Conservation (phyloP, 306 rosid genomes). For the Begonia loranthoides region DNA sequence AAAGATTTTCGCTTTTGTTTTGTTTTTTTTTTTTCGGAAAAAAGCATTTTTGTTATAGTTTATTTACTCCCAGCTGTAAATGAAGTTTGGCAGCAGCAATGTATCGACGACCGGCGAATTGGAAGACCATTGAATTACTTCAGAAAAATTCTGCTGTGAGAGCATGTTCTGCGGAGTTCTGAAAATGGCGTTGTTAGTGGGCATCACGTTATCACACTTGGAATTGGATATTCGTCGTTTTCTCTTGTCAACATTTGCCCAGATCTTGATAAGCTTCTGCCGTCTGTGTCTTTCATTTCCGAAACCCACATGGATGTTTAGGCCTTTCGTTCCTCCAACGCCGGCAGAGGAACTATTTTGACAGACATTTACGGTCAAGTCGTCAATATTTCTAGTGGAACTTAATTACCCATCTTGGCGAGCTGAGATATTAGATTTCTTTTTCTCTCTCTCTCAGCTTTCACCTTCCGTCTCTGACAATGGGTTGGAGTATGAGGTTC, state of each 20-base stretch:
- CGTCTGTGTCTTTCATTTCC: not conserved
- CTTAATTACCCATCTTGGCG: not conserved
- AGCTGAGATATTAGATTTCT: not conserved
- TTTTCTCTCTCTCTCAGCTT: not conserved
- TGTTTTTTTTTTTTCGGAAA: too few relatives aligned
- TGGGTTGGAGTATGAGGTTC: conserved; percentile 15
- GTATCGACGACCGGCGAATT: too few relatives aligned
- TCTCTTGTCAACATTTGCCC: not conserved
- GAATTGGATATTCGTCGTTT: not conserved
- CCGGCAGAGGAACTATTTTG: not conserved
- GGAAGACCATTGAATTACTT: too few relatives aligned
- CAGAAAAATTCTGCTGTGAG: too few relatives aligned
- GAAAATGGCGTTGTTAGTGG: not conserved
- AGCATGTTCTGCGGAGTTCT: not conserved
- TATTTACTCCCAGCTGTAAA: too few relatives aligned
- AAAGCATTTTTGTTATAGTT: too few relatives aligned
- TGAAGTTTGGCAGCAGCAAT: too few relatives aligned
- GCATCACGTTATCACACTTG: not conserved
- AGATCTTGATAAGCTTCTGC: not conserved
- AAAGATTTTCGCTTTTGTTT: too few relatives aligned
- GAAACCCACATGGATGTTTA: not conserved
- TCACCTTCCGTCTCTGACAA: not conserved
- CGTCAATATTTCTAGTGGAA: not conserved
- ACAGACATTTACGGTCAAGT: not conserved
- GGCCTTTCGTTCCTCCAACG: not conserved